phyloP scores from a whole-genome alignment of 441 rosid genomes.

The Gossypium aridum region DNA sequence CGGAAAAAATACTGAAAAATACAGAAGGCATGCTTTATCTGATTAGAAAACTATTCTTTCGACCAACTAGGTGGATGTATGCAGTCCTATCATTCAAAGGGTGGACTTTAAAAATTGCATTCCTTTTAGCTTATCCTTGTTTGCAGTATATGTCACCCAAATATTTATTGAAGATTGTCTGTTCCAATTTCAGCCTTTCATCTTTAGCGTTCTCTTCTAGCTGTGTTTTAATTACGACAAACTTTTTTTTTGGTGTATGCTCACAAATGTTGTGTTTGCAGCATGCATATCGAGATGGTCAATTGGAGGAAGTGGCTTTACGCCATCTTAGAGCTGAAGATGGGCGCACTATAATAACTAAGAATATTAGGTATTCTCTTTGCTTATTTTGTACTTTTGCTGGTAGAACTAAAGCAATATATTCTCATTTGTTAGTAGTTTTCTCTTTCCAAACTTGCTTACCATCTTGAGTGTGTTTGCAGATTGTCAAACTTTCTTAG shows the following conservation, averaged over 20 bases:
- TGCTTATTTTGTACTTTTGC: neutral
- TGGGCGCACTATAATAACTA: slow-evolving; percentile 51
- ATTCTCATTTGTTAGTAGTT: neutral
- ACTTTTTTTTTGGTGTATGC: slow-evolving; percentile 3
- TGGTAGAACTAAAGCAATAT: neutral
- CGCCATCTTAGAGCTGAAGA: slow-evolving; percentile 69
- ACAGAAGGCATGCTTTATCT: neutral
- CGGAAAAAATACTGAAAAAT: neutral
- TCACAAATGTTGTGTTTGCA: slow-evolving; percentile 20
- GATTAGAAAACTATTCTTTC: neutral
- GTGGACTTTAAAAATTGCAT: neutral
- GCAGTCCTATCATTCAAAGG: too few relatives aligned
- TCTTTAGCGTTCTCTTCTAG: neutral
- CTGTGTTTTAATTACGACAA: neutral
- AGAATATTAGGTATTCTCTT: slow-evolving; percentile 42
- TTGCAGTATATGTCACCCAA: neutral
- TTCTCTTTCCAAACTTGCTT: neutral
- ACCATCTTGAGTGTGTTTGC: slow-evolving; percentile 9
- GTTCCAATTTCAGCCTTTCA: neutral
- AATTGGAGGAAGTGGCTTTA: slow-evolving; percentile 51
- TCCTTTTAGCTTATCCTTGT: neutral
- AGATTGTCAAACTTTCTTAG: slow-evolving; percentile 61
- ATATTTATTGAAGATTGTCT: neutral
- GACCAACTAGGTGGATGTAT: neutral
- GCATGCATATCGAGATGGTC: slow-evolving; percentile 61